Base-by-base conservation (phyloP, 768 basidiomycete genomes). In the Lentinula sp. region DNA sequence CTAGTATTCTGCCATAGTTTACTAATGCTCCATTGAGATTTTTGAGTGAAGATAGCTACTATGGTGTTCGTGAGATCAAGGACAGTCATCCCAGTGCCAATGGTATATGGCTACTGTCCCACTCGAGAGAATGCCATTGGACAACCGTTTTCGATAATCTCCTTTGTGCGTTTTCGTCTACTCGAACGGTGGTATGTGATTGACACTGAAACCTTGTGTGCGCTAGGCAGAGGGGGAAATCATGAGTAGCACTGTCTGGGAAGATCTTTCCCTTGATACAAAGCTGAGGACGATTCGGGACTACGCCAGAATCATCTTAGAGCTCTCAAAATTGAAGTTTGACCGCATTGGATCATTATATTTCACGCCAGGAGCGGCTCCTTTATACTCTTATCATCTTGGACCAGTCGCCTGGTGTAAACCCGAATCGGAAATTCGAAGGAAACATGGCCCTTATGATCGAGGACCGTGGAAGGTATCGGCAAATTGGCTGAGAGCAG, bases 291-390 rank as follows among this genome's bases (percentile, higher is more conserved):
- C 60, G 10, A 63, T 68, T 28, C 64, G 66, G 15, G 67, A 68
- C 43, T 68, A 65, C 34, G 67, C 67, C 28, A 54, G 40, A 13
- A 65, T 67, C 42, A 62, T 68, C 15, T 57, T 59, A 35, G 63
- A 67, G 46, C 56, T 68, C n/a, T 61, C 67, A 23, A 57, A 61
- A 39, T 62, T 68, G n/a, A 62, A 63, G 48, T 68, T 68, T 63
- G 62, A 65, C 16, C 51, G 62, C 11, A 68, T 68, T 55, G 67
- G 67, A 6, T 68, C 67, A 5, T 63, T 68, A n/a, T 66, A 68
- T 43, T 68, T 68, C 63, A 67, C 66, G 57, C 66, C 63, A n/a
- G 54, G 51, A 8, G 28, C 55, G 28, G 42, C 49, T n/a, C 32
- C 57, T 21, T 65, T 66, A 18, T 23, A 57, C 18, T 66, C 63